Conservation (phyloP, 148 eudicot species). For the Fagopyrum esculentum region DNA sequence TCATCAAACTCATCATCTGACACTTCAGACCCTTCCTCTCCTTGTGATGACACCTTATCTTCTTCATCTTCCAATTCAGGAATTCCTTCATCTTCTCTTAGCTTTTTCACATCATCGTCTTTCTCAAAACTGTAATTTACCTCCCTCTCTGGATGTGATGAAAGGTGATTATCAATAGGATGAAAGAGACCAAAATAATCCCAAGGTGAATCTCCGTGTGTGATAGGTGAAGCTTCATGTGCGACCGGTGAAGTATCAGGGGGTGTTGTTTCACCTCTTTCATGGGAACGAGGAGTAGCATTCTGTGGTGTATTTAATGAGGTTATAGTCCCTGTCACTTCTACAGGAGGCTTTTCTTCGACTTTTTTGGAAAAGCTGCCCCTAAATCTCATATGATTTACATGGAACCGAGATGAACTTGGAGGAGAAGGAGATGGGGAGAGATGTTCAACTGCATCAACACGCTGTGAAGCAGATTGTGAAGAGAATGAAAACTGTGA, state of each 20-base stretch:
- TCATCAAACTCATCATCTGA: conserved; percentile 93
- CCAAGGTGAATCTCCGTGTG: conserved; percentile 56
- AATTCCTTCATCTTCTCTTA: conserved; percentile 33
- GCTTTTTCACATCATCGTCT: conserved; percentile 22
- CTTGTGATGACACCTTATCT: conserved; percentile 30
- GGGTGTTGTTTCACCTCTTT: conserved; percentile 33
- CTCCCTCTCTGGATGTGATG: conserved; percentile 44
- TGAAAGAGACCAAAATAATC: conserved; percentile 84
- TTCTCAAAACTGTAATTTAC: conserved; percentile 29
- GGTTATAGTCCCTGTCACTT: conserved; percentile 44
- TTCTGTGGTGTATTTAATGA: conserved; percentile 41
- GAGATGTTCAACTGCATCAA: conserved; percentile 32
- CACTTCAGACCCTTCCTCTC: conserved; percentile 34
- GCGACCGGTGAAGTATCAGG: conserved; percentile 27
- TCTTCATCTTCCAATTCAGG: conserved; percentile 42
- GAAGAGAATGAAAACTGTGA: conserved; percentile 63
- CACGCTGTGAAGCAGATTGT: conserved; percentile 43
- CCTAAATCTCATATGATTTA: conserved; percentile 68
- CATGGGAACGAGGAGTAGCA: conserved; percentile 39
- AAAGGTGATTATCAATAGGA: conserved; percentile 58
- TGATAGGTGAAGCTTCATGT: conserved; percentile 7
- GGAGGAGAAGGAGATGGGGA: conserved; percentile 61
- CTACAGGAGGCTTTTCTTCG: conserved; percentile 61
- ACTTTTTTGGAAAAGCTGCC: conserved; percentile 55
- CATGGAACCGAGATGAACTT: conserved; percentile 36